A percentile compares a stretch with the other conserved stretches of the same genome.
phyloP scores from a whole-genome alignment of 148 eudicot species.

The Silene conica region DNA sequence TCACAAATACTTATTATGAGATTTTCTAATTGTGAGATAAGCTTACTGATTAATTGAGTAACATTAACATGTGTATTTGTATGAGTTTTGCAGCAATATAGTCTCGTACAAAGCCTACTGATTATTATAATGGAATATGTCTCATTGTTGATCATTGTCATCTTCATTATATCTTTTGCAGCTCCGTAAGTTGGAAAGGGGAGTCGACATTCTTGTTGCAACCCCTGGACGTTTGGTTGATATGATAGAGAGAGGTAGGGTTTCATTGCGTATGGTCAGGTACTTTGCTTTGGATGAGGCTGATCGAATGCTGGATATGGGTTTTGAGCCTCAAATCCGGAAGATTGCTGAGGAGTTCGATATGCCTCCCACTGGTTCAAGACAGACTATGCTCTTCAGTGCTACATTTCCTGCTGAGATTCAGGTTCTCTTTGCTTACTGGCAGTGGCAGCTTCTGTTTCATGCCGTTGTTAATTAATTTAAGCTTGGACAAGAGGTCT shows the following conservation, averaged over 20 bases:
- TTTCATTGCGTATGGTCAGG: slow-evolving; percentile 54
- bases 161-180: slow-evolving; percentile 23
- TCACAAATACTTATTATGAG: too few relatives aligned
- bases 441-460: not conserved
- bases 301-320: slow-evolving; percentile 95
- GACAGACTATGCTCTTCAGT: slow-evolving; percentile 94
- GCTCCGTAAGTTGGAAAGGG: slow-evolving; percentile 61
- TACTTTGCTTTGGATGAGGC: slow-evolving; percentile 88
- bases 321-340: slow-evolving; percentile 84
- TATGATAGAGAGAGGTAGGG: slow-evolving; percentile 64
- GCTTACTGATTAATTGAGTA: too few relatives aligned
- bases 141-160: not conserved
- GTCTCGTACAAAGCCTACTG: too few relatives aligned
- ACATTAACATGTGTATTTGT: too few relatives aligned
- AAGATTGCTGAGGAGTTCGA: slow-evolving; percentile 72
- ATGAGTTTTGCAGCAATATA: too few relatives aligned
- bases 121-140: too few relatives aligned
- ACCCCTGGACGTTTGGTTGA: slow-evolving; percentile 89
- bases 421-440: slow-evolving; percentile 40
- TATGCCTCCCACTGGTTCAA: slow-evolving; percentile 75
- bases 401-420: slow-evolving; percentile 91
- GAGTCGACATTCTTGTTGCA: slow-evolving; percentile 83
- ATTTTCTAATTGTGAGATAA: not conserved
- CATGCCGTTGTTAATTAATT: not conserved
- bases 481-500: not conserved